Evolutionary conservation across 2,329 filamentous ascomycete species (phyloP), one percentile per base, ranked within the genome.

Genomic region (Exophiala sp.): DNA sequence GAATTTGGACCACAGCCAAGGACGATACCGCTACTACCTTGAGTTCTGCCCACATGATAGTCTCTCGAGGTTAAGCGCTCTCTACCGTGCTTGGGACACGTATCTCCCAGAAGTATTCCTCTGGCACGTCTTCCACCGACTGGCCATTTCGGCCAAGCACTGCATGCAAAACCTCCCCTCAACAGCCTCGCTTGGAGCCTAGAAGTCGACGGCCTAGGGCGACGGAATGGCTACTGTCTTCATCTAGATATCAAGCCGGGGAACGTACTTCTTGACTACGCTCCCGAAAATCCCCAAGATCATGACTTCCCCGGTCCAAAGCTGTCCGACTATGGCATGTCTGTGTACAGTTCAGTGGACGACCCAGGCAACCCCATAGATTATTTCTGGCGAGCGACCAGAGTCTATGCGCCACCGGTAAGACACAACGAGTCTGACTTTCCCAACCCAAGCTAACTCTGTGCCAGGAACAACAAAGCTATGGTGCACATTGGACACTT

Each of bases 191-290:
- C 29, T 4, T 21, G 21, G 20, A 29, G 16, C 12, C 5, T 24
- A 14, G 11, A 2, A 36, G 9, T 18, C 14, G 8, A 20, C 12
- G 7, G 34, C 29, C 20, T 29, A 39, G 36, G 43, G 38, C 42
- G 24, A n/a, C 10, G 24, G 20, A n/a, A 42, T 42, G 20, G 45
- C 45, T 83, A 1, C 59, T 94, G 92, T 53, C 91, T 97, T 18
- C 94, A 97, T 73, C 81, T 92, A 73, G 94, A 97, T 72, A 79
- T 97, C 59, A 99, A 97, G 80, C 94, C 94, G 54, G 91, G 96
- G 77, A 97, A 99, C 73, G 89, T 97, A 62, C 78, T 97, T 1
- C 79, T 99, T 10, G 52, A 50, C 14, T 51, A 52, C 34, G 50
- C 41, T 6, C 48, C 44, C 14, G 43, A 51, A 12, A 21, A 52